phyloP scores from a whole-genome alignment of 306 rosid genomes.

The Gleditsia sinensis region DNA sequence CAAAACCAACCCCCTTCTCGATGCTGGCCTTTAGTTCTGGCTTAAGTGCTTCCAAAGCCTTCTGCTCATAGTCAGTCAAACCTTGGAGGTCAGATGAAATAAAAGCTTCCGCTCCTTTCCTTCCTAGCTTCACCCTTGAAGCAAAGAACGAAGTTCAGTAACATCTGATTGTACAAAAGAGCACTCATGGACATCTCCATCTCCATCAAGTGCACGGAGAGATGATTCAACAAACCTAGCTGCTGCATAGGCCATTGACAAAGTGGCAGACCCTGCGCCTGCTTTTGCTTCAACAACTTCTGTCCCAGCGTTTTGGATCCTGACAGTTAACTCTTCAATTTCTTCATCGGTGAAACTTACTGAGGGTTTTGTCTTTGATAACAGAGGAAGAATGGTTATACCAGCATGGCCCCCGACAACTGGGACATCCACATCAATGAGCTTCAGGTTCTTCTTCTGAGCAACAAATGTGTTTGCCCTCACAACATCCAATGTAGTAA shows the following conservation, averaged over 20 bases:
- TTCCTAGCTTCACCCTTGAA: slow-evolving; percentile 84
- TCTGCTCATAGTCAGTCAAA: slow-evolving; percentile 75
- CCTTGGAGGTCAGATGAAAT: slow-evolving; percentile 82
- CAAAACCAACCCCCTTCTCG: slow-evolving; percentile 59
- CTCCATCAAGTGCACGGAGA: slow-evolving; percentile 91
- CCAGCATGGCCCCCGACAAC: slow-evolving; percentile 97
- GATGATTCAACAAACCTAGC: slow-evolving; percentile 94
- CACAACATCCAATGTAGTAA: slow-evolving; percentile 89
- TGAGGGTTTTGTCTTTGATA: slow-evolving; percentile 81
- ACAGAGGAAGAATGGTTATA: slow-evolving; percentile 79
- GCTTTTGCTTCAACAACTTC: slow-evolving; percentile 98
- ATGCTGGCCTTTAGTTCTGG: slow-evolving; percentile 66
- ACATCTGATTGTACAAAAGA: slow-evolving; percentile 71
- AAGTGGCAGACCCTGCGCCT: slow-evolving; percentile 91
- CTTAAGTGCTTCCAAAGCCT: slow-evolving; percentile 61
- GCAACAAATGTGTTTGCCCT: slow-evolving; percentile 97
- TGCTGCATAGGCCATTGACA: slow-evolving; percentile 97
- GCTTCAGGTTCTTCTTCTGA: slow-evolving; percentile 76
- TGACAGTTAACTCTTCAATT: slow-evolving; percentile 65
- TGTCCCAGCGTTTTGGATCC: slow-evolving; percentile 93
- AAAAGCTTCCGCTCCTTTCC: slow-evolving; percentile 83
- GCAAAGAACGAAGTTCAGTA: slow-evolving; percentile 87
- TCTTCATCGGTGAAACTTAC: slow-evolving; percentile 72
- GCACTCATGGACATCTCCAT: slow-evolving; percentile 87
- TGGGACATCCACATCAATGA: slow-evolving; percentile 94